phyloP scores from a whole-genome alignment of 805 yeast species.

The Starmerella riodocensis region DNA sequence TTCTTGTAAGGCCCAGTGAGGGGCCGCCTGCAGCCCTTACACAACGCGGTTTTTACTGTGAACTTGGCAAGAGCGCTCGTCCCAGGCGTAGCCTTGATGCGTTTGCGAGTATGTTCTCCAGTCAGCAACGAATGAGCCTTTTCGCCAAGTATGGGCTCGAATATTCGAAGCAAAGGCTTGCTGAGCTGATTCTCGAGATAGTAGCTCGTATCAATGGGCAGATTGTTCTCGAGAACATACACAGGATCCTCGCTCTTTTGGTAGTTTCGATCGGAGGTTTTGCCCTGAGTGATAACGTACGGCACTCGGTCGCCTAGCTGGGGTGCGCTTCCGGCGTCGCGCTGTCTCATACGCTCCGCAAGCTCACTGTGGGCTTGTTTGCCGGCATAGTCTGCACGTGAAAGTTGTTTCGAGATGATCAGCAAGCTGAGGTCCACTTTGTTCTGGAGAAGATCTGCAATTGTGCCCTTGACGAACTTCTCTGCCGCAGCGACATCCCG shows the following conservation, averaged over 20 bases:
- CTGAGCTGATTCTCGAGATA: slow-evolving; percentile 85
- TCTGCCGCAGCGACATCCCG: slow-evolving; percentile 79
- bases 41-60: slow-evolving; percentile 75
- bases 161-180: slow-evolving; percentile 84
- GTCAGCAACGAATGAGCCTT: slow-evolving; percentile 63
- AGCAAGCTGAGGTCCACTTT: slow-evolving; percentile 83
- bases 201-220: slow-evolving; percentile 89
- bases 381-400: slow-evolving; percentile 81
- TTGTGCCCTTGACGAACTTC: slow-evolving; percentile 68
- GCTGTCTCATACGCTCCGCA: slow-evolving; percentile 87
- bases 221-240: slow-evolving; percentile 77
- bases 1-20: slow-evolving; percentile 39
- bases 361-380: slow-evolving; percentile 96
- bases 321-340: slow-evolving; percentile 97
- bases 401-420: slow-evolving; percentile 84
- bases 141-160: slow-evolving; percentile 90
- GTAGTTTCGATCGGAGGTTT: slow-evolving; percentile 70
- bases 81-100: slow-evolving; percentile 54
- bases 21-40: slow-evolving; percentile 81
- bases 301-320: slow-evolving; percentile 96
- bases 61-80: slow-evolving; percentile 84
- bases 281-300: slow-evolving; percentile 75
- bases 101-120: slow-evolving; percentile 74
- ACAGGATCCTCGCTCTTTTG: slow-evolving; percentile 96
- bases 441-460: slow-evolving; percentile 82